phyloP scores from a whole-genome alignment of 352 stramenopile species.

The Pythium periplocum region DNA sequence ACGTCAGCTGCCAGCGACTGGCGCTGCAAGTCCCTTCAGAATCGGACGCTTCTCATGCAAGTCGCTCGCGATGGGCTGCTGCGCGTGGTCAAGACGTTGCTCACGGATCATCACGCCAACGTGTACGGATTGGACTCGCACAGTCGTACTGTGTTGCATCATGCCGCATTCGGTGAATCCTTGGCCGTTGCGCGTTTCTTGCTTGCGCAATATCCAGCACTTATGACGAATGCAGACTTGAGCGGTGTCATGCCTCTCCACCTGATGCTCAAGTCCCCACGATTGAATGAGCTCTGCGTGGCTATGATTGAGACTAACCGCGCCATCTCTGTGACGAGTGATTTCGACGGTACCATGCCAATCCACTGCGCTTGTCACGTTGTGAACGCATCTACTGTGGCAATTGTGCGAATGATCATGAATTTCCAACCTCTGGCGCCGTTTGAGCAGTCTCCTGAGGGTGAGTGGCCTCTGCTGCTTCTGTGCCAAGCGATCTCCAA shows the following conservation, averaged over 20 bases:
- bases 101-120: constrained; percentile 37
- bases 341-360: constrained; percentile 39
- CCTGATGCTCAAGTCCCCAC: constrained; percentile 37
- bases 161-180: constrained; percentile 39
- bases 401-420: constrained; percentile 46
- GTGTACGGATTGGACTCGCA: constrained; percentile 40
- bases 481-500: constrained; percentile 30
- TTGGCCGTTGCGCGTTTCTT: constrained; percentile 29
- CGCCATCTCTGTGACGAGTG: constrained; percentile 31
- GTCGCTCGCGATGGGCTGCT: constrained; percentile 32
- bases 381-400: constrained; percentile 38
- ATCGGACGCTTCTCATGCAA: constrained; percentile 49
- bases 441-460: constrained; percentile 21
- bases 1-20: not conserved
- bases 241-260: constrained; percentile 50
- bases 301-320: constrained; percentile 25
- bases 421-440: constrained; percentile 26
- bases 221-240: constrained; percentile 51
- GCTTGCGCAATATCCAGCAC: constrained; percentile 30
- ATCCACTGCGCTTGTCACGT: constrained; percentile 63
- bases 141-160: constrained; percentile 49
- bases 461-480: constrained; percentile 41
- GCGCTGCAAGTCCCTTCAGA: constrained; percentile 10
- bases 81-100: constrained; percentile 32
- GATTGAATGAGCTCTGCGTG: constrained; percentile 46